These are phyloP conservation scores for Sporothrix sp. DNA, from an alignment of 2,329 filamentous ascomycete genomes.

Conservation along the genomic window DNA sequence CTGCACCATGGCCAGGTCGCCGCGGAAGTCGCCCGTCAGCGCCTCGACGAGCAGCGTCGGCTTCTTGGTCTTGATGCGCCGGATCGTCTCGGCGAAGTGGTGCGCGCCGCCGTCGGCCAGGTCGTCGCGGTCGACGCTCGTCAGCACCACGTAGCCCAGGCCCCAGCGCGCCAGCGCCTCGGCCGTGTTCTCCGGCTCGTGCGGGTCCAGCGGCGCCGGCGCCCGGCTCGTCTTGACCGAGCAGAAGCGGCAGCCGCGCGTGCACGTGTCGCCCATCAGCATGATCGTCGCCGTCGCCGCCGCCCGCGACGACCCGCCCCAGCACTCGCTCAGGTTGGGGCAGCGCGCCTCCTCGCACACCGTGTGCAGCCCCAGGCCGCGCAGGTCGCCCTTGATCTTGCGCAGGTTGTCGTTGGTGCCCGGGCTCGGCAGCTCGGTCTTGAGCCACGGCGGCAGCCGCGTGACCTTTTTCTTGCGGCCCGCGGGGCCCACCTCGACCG, in stretches of 20 bases:
- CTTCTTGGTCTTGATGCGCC: slow-evolving; percentile 81
- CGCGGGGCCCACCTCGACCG: slow-evolving; percentile 53
- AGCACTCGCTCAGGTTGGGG: slow-evolving; percentile 96
- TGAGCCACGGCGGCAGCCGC: slow-evolving; percentile 85
- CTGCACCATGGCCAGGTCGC: slow-evolving; percentile 77
- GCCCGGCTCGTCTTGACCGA: slow-evolving; percentile 80
- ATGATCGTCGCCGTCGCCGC: slow-evolving; percentile 96
- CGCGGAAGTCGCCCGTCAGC: slow-evolving; percentile 77
- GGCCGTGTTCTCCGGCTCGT: slow-evolving; percentile 94
- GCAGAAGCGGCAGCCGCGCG: slow-evolving; percentile 92
- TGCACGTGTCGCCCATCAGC: slow-evolving; percentile 98
- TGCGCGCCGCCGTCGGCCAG: slow-evolving; percentile 75
- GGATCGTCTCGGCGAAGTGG: slow-evolving; percentile 90
- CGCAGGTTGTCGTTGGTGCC: slow-evolving; percentile 74
- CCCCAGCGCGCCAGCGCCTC: slow-evolving; percentile 91
- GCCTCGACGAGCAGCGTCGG: slow-evolving; percentile 71
- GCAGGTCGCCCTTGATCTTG: slow-evolving; percentile 86
- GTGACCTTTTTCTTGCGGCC: slow-evolving; percentile 56
- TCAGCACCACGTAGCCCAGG: slow-evolving; percentile 89
- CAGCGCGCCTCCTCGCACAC: slow-evolving; percentile 97
- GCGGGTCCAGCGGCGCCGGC: slow-evolving; percentile 74
- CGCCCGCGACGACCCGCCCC: slow-evolving; percentile 82
- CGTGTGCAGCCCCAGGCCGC: slow-evolving; percentile 82
- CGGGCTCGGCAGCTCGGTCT: slow-evolving; percentile 72
- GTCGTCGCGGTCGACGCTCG: slow-evolving; percentile 88